These are phyloP conservation scores for Globisporangium carolinianum DNA, from an alignment of 352 stramenopile species.

Conservation along the genomic window DNA sequence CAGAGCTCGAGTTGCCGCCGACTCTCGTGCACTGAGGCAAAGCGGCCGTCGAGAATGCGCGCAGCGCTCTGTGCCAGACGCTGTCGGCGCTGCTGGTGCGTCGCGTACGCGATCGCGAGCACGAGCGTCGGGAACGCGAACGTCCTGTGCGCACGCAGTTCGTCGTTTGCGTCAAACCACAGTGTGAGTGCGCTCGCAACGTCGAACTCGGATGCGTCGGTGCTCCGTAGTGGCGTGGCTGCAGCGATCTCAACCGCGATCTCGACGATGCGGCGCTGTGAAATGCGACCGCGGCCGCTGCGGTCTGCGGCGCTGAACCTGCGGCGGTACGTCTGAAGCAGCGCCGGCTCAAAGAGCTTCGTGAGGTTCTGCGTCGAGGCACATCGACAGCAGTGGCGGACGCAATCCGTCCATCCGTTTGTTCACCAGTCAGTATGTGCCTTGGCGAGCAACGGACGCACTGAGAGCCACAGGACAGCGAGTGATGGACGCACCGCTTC, in stretches of 20 bases:
- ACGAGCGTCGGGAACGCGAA: constrained; percentile 56
- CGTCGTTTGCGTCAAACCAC: constrained; percentile 47
- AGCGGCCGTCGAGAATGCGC: constrained; percentile 36
- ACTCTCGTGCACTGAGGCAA: constrained; percentile 50
- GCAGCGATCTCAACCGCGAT: constrained; percentile 24
- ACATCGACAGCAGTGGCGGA: too few species aligned
- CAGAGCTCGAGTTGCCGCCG: constrained; percentile 56
- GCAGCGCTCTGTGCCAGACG: constrained; percentile 45
- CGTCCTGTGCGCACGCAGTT: constrained; percentile 32
- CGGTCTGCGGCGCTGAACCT: constrained; percentile 32
- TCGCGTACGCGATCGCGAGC: constrained; percentile 42
- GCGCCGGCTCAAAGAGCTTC: constrained; percentile 29
- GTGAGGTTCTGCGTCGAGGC: constrained; percentile 18
- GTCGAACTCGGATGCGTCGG: neutral
- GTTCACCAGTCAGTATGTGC: neutral
- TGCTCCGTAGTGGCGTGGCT: neutral
- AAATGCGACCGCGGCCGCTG: constrained; percentile 30
- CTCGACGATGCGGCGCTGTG: constrained; percentile 26
- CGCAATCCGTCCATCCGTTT: too few species aligned
- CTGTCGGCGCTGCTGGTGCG: constrained; percentile 33
- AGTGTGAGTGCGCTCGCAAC: constrained; percentile 22
- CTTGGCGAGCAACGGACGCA: neutral
- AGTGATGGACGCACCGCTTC: neutral
- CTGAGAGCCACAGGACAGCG: neutral
- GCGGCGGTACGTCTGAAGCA: constrained; percentile 24